Conservation (phyloP, 192 early-diverging fungal genomes). For the Umbelopsis sp. region DNA sequence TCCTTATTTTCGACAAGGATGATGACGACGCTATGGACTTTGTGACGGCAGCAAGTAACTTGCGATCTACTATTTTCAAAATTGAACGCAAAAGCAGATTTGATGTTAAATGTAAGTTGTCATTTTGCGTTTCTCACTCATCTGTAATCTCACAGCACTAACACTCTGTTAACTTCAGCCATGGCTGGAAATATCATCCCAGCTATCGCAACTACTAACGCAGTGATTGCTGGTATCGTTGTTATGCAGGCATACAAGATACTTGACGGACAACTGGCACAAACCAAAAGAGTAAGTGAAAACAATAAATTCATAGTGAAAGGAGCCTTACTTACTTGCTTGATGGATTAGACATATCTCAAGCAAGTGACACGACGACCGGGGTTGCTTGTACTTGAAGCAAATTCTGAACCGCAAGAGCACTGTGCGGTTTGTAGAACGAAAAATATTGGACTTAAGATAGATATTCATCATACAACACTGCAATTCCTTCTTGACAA, state of each 20-base stretch:
- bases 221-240: conserved; percentile 93
- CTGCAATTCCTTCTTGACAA: conserved; percentile 67
- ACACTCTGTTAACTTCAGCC: conserved; percentile 55
- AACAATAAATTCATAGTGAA: not conserved
- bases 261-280: conserved; percentile 50
- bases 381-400: conserved; percentile 65
- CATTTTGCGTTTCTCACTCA: no score
- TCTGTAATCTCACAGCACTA: no score
- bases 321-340: not conserved
- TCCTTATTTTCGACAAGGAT: conserved; percentile 93
- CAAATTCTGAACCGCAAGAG: conserved; percentile 66
- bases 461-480: conserved; percentile 61
- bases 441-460: conserved; percentile 60
- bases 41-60: conserved; percentile 90
- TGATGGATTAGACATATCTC: conserved; percentile 52
- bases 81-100: conserved; percentile 83
- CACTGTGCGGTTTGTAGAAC: conserved; percentile 77
- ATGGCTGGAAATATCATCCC: conserved; percentile 99
- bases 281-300: conserved; percentile 54
- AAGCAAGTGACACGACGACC: conserved; percentile 60
- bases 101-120: conserved; percentile 83
- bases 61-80: conserved; percentile 81
- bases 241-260: conserved; percentile 86
- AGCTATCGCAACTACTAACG: conserved; percentile 98
- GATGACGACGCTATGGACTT: conserved; percentile 89